Evolutionary conservation across 768 basidiomycete species (phyloP), one percentile per base, ranked within the genome.

Genomic region (Fistulinella prunicolor): DNA sequence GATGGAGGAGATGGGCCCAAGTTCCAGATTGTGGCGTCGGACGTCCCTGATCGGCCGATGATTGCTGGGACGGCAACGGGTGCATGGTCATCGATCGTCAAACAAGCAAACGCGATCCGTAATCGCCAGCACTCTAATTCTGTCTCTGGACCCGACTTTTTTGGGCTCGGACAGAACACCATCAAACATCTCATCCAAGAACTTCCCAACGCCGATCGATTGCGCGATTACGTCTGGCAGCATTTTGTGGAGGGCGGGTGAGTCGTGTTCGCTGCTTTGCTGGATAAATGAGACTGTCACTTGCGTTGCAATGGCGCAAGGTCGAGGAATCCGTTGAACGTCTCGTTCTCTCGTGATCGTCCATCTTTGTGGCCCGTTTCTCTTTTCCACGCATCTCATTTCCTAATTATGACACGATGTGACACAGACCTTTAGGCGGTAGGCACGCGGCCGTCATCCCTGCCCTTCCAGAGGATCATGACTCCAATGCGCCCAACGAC

Each of bases 101-200:
- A 83, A 59, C 81, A 86, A 42, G 89, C 90, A 1, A 92, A 91
- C 60, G 77, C 79, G 36, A 82, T 92, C 51, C 81, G 89, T 41
- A 83, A 87, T 61, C 76, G 88, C 13, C 85, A 88, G 54, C 89
- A 91, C 60, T 87, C 85, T 37, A 91, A 91, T 64, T 89, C 86
- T 6, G 87, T 93, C 13, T 92, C 89, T 3, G 89, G 89, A 0
- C 89, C 89, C 13, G 89, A 92, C 68, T 91, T 91, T 65, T 92
- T 89, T 60, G 90, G 90, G 9, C 73, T 93, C 14, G 86, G 86
- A 3, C 86, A 91, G 65, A 91, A 91, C 61, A 86, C 86, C 4
- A 90, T 93, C 72, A 92, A 91, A 70, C 86, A 89, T 60, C 76
- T 92, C 30, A 89, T 93, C n/a, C 89, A 93, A 65, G 85, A 89